Evolutionary conservation across 495 filamentous ascomycete genomes (phyloP).

Genomic region (Trichoderma gamsii): DNA sequence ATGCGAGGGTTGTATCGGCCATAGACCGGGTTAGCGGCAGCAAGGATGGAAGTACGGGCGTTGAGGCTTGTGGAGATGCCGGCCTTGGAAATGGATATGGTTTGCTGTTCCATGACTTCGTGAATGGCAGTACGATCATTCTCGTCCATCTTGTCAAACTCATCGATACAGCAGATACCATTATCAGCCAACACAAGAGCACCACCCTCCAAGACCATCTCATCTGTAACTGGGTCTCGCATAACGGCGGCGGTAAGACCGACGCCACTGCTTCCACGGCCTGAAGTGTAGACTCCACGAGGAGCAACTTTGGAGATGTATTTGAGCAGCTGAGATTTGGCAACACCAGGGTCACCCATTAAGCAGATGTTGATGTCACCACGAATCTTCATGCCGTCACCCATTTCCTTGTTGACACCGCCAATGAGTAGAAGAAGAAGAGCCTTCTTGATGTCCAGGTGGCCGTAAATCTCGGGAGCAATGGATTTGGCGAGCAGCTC

Average conservation of each 20-base stretch:
- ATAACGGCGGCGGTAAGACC: slow-evolving; percentile 97
- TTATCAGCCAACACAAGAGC: slow-evolving; percentile 95
- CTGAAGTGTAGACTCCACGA: slow-evolving; percentile 94
- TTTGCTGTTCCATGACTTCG: slow-evolving; percentile 99
- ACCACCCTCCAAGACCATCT: slow-evolving; percentile 97
- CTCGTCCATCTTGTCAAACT: slow-evolving; percentile 99
- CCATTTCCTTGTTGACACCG: slow-evolving; percentile 94
- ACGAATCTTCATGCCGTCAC: slow-evolving; percentile 95
- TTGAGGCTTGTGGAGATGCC: slow-evolving; percentile 95
- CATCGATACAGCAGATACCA: slow-evolving; percentile 98
- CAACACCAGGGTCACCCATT: slow-evolving; percentile 99
- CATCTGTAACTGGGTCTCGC: slow-evolving; percentile 96
- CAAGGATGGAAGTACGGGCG: slow-evolving; percentile 93
- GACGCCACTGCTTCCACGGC: slow-evolving; percentile 90
- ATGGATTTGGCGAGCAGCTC: slow-evolving; percentile 92
- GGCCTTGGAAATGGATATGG: slow-evolving; percentile 96
- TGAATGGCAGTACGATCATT: slow-evolving; percentile 93
- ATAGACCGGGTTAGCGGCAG: slow-evolving; percentile 94
- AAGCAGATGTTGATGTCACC: slow-evolving; percentile 98
- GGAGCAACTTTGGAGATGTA: slow-evolving; percentile 98
- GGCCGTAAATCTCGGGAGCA: slow-evolving; percentile 94
- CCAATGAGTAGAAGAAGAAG: slow-evolving; percentile 90
- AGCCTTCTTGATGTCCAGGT: slow-evolving; percentile 96
- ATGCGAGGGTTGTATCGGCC: slow-evolving; percentile 96
- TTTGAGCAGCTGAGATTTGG: slow-evolving; percentile 95